Percentiles rank a stretch among this genome's conserved stretches.
Conservation (phyloP, 2,329 filamentous ascomycete genomes). For the Apiospora rasikravindrae region DNA sequence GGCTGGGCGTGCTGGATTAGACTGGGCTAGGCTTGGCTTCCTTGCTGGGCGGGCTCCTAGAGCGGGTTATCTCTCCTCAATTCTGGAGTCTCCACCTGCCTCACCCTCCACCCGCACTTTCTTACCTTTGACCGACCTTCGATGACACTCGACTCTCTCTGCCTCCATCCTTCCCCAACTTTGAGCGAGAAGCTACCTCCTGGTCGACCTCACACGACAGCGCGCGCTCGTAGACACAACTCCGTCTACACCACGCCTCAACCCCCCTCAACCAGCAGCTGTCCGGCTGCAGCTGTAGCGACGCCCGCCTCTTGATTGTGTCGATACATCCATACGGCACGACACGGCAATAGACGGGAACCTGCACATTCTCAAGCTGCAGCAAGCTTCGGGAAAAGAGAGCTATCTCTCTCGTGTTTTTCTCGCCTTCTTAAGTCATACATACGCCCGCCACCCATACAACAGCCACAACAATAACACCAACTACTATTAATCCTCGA, state of each 20-base stretch:
- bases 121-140: slow-evolving; percentile 8
- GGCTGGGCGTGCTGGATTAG: background rate
- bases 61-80: slow-evolving; percentile 13
- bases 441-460: background rate
- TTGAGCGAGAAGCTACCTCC: slow-evolving; percentile 3
- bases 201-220: background rate
- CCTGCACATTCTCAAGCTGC: slow-evolving; percentile 13
- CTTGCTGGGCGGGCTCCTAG: background rate
- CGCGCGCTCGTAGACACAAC: background rate
- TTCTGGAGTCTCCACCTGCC: slow-evolving; percentile 11
- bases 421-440: background rate
- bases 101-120: slow-evolving; percentile 9
- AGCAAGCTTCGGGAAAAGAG: slow-evolving; percentile 1
- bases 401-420: background rate
- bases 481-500: slow-evolving; percentile 5
- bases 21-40: background rate
- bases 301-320: background rate
- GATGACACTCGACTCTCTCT: slow-evolving; percentile 4
- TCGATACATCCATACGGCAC: background rate
- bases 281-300: background rate
- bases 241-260: background rate
- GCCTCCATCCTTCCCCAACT: slow-evolving; percentile 10
- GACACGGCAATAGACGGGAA: background rate
- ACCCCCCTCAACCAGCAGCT: background rate
- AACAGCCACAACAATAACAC: background rate